A percentile compares a stretch with the other conserved stretches of the same genome.
Conservation (phyloP, 768 basidiomycete genomes). For the Vishniacozyma victoriae region DNA sequence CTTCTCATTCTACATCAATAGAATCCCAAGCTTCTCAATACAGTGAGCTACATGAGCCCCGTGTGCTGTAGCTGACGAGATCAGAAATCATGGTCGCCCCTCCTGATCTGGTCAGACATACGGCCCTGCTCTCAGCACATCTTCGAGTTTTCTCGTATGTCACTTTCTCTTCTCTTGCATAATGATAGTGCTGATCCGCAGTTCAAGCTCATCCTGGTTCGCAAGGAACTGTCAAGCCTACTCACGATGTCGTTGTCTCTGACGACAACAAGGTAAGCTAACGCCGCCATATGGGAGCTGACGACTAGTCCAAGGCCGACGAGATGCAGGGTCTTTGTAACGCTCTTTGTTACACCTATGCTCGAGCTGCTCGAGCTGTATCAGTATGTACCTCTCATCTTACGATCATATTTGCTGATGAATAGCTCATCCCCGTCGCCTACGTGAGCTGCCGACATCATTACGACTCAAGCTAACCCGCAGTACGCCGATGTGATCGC, state of each 20-base stretch:
- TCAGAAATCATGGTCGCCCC: no score
- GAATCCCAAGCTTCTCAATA: no score
- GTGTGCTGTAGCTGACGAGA: no score
- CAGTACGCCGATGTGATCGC: conserved; percentile 19
- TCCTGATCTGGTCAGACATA: no score
- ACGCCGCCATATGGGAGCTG: not conserved
- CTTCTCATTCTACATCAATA: no score
- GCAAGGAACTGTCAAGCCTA: conserved; percentile 41
- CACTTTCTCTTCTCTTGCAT: no score
- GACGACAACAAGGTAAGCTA: conserved; percentile 27
- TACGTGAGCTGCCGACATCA: conserved; percentile 16
- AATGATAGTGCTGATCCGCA: no score
- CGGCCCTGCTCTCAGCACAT: no score
- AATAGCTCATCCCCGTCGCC: conserved; percentile 14
- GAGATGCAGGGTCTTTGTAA: conserved; percentile 28
- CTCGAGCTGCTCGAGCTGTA: conserved; percentile 25
- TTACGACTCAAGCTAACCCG: not conserved
- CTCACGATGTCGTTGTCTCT: conserved; percentile 10
- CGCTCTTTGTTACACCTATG: conserved; percentile 26
- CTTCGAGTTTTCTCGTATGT: no score
- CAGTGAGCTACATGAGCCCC: no score
- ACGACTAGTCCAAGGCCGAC: conserved; percentile 22
- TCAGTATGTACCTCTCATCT: conserved; percentile 12
- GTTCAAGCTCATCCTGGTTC: conserved; percentile 36
- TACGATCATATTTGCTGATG: not conserved